Evolutionary conservation across 768 basidiomycete genomes (phyloP), one percentile per base, ranked within the genome.

Genomic region (Pseudohyphozyma bogoriensis): DNA sequence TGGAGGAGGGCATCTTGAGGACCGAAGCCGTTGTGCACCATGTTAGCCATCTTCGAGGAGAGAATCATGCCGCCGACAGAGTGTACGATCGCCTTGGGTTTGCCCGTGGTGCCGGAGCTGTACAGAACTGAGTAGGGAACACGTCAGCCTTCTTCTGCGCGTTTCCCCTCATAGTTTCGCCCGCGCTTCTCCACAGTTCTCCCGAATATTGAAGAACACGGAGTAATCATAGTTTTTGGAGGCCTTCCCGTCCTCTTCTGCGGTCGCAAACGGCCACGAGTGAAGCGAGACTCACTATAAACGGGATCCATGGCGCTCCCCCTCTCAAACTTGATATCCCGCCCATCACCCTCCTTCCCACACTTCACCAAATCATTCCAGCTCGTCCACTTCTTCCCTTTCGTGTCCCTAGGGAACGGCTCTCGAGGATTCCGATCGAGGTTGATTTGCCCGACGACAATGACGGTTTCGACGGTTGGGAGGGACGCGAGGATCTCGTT

Each of bases 41-140:
- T 87, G 83, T 66, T 61, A 0, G 56, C 33, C 60, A 59, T 66
- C 46, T 66, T 62, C 31, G 61, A 59, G 4, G 51, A 53, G 36
- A 87, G 73, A 20, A 87, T 76, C 85, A 87, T 86, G 1, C 86
- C 86, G 37, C 86, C 85, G 1, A 83, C 82, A 40, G 84, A 80
- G 71, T 87, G 86, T 11, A 87, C 85, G 61, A 87, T 86, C 28
- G 85, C 83, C 69, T 85, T 87, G 65, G 86, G 87, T 51, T 64
- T 62, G 26, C 87, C 87, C 36, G 87, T 89, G 33, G 87, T 89
- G 15, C 87, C 87, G 54, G 75, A 89, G 87, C 36, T 87, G 78
- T 62, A 89, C 2, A 65, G 52, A 6, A 65, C 63, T 60, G 36
- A 1, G 15, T 4, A 1, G 16, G 29, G 4, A 46, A 32, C 9